Evolutionary conservation across 2,329 filamentous ascomycete genomes (phyloP).

Genomic region (Gnomoniopsis sp.): DNA sequence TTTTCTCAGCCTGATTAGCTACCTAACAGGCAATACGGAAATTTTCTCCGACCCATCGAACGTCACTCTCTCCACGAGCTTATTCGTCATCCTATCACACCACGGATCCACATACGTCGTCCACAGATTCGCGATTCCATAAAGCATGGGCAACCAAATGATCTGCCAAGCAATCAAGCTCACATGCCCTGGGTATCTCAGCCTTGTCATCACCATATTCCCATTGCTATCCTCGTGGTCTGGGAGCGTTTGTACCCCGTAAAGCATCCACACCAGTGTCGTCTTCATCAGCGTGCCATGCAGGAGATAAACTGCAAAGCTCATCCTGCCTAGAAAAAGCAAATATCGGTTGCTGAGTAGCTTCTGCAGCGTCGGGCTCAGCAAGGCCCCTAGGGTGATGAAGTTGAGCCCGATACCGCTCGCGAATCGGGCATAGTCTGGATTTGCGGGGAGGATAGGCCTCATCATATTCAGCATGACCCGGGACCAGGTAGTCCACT

Average conservation of each 20-base stretch:
- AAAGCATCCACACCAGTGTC: conserved; percentile 59
- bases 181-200: conserved; percentile 33
- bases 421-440: conserved; percentile 42
- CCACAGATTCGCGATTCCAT: conserved; percentile 46
- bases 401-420: conserved; percentile 37
- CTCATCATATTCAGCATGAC: conserved; percentile 38
- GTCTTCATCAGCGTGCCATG: conserved; percentile 60
- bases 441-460: conserved; percentile 41
- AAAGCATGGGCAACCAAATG: conserved; percentile 45
- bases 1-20: not conserved
- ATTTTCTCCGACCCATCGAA: conserved; percentile 21
- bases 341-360: conserved; percentile 52
- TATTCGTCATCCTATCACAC: conserved; percentile 42
- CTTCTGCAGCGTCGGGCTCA: conserved; percentile 47
- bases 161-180: conserved; percentile 36
- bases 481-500: conserved; percentile 53
- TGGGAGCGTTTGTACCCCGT: conserved; percentile 37
- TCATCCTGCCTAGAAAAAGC: conserved; percentile 61
- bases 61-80: conserved; percentile 23
- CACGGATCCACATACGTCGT: conserved; percentile 51
- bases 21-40: conserved; percentile 1
- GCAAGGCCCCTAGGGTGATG: conserved; percentile 49
- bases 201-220: conserved; percentile 27
- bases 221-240: conserved; percentile 34
- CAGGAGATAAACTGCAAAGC: conserved; percentile 62